phyloP scores from a whole-genome alignment of 352 stramenopile species.

The Pythium diclinum region DNA sequence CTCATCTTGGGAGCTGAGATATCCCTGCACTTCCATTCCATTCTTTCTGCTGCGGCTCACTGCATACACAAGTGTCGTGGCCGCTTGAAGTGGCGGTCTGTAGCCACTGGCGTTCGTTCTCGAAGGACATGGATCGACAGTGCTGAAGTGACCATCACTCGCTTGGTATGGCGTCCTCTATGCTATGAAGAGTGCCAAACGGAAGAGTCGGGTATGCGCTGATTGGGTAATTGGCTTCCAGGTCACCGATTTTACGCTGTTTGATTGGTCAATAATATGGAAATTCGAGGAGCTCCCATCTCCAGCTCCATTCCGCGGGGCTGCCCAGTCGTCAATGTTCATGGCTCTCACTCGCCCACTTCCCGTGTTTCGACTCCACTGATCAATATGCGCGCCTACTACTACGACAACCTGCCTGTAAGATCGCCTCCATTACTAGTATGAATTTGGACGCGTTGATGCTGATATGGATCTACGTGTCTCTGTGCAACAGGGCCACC shows the following conservation, averaged over 20 bases:
- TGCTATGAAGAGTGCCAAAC: not conserved
- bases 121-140: not conserved
- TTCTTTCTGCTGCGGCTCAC: too few species aligned
- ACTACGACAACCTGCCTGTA: slow-evolving; percentile 30
- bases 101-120: not conserved
- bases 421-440: not conserved
- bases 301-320: slow-evolving; percentile 12
- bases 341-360: slow-evolving; percentile 22
- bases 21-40: too few species aligned
- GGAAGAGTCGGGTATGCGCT: not conserved
- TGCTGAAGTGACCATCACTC: slow-evolving; percentile 4
- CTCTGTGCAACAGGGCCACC: slow-evolving; percentile 18
- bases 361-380: not conserved
- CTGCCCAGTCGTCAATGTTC: not conserved
- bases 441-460: not conserved
- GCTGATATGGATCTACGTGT: not conserved
- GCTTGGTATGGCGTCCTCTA: not conserved
- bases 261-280: slow-evolving; percentile 21
- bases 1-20: too few species aligned
- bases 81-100: not conserved
- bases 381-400: slow-evolving; percentile 26
- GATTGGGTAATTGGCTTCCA: slow-evolving; percentile 22
- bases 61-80: too few species aligned
- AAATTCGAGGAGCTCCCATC: not conserved
- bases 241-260: slow-evolving; percentile 6